Conservation (phyloP, 2,329 filamentous ascomycete species). For the Aspergillus phoenicis region DNA sequence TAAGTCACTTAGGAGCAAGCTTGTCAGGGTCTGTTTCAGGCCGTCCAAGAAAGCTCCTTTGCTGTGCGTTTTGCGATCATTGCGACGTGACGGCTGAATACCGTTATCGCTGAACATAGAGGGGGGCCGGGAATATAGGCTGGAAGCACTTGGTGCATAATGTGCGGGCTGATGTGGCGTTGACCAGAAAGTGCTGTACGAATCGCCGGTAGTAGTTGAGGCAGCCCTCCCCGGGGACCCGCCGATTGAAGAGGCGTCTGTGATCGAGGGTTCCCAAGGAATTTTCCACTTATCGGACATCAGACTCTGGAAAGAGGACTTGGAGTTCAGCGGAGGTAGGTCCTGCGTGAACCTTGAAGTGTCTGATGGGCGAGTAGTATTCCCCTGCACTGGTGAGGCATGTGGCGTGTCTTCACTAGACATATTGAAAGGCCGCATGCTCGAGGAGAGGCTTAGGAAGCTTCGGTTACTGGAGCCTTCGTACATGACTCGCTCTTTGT, state of each 20-base stretch:
- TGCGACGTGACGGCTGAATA: slow-evolving; percentile 34
- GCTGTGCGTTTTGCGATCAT: slow-evolving; percentile 57
- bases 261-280: slow-evolving; percentile 59
- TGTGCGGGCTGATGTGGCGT: slow-evolving; percentile 72
- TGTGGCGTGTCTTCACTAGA: slow-evolving; percentile 47
- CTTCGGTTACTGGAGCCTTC: slow-evolving; percentile 43
- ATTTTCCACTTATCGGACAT: slow-evolving; percentile 67
- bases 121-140: slow-evolving; percentile 50
- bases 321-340: slow-evolving; percentile 49
- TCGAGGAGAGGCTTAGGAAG: slow-evolving; percentile 37
- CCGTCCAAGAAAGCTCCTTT: slow-evolving; percentile 78
- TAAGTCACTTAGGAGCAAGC: slow-evolving; percentile 84
- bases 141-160: slow-evolving; percentile 65
- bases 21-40: slow-evolving; percentile 76
- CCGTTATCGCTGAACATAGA: slow-evolving; percentile 45
- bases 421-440: slow-evolving; percentile 49
- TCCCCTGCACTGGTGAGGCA: slow-evolving; percentile 30
- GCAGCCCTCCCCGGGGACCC: slow-evolving; percentile 68
- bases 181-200: slow-evolving; percentile 84
- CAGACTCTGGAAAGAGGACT: slow-evolving; percentile 69
- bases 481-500: slow-evolving; percentile 61
- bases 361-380: slow-evolving; percentile 34
- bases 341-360: slow-evolving; percentile 38
- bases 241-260: slow-evolving; percentile 61
- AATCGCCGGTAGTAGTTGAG: slow-evolving; percentile 72